phyloP scores from a whole-genome alignment of 495 filamentous ascomycete genomes.

The Penicillium longicatenatum region DNA sequence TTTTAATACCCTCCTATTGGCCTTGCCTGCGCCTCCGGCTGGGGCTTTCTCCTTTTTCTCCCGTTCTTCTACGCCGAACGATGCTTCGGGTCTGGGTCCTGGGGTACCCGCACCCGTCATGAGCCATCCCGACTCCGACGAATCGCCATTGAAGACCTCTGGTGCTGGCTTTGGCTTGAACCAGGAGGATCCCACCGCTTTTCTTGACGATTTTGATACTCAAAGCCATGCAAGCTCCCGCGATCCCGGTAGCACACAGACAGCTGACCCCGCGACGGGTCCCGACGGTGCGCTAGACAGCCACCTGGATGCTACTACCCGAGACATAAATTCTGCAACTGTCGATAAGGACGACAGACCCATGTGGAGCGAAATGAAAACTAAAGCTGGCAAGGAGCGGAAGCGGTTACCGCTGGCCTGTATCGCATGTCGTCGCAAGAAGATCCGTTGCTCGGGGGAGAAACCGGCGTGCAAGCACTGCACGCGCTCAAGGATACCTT shows the following conservation, averaged over 20 bases:
- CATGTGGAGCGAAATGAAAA: conserved; percentile 95
- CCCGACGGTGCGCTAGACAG: conserved; percentile 23
- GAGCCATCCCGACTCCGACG: conserved; percentile 44
- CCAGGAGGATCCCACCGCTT: conserved; percentile 33
- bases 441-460: conserved; percentile 97
- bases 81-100: conserved; percentile 42
- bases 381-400: conserved; percentile 95
- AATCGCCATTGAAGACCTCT: conserved; percentile 40
- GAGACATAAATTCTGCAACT: conserved; percentile 54
- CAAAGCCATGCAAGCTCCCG: conserved; percentile 50
- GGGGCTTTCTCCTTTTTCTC: conserved; percentile 13
- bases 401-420: conserved; percentile 93
- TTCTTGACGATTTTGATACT: conserved; percentile 44
- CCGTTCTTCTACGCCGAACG: conserved; percentile 27
- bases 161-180: conserved; percentile 25
- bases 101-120: conserved; percentile 50
- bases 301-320: conserved; percentile 26
- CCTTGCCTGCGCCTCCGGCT: not conserved
- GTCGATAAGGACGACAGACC: conserved; percentile 50
- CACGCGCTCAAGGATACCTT: conserved; percentile 87
- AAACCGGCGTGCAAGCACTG: conserved; percentile 98
- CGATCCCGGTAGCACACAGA: conserved; percentile 37
- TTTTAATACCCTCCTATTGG: not conserved
- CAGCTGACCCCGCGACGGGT: conserved; percentile 27
- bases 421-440: conserved; percentile 94